phyloP scores from a whole-genome alignment of 768 basidiomycete genomes.

The Cantharellus cinnabarinus region DNA sequence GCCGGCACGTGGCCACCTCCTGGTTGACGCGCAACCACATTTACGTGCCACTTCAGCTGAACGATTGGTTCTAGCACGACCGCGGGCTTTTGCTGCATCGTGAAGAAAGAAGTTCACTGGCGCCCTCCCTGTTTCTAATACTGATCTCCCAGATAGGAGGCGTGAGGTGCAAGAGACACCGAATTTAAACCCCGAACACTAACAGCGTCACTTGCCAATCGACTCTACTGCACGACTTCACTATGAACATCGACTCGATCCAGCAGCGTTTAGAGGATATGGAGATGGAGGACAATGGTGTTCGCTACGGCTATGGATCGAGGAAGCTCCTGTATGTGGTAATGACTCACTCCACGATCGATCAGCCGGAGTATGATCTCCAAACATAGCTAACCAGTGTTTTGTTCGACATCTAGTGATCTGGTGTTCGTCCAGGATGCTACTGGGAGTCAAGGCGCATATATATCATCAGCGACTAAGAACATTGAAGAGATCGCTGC shows the following conservation, averaged over 20 bases:
- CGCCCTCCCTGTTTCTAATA: too few species aligned
- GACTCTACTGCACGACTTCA: background rate
- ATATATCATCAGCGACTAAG: slow-evolving; percentile 84
- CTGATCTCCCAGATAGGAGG: too few species aligned
- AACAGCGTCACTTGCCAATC: too few species aligned
- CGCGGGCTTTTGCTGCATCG: too few species aligned
- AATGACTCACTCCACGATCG: background rate
- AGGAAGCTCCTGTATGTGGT: too few species aligned
- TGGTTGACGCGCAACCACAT: too few species aligned
- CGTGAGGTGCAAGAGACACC: too few species aligned
- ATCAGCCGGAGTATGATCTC: background rate
- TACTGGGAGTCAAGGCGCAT: slow-evolving; percentile 57
- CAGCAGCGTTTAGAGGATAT: slow-evolving; percentile 1
- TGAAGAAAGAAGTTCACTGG: too few species aligned
- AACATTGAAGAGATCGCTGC: slow-evolving; percentile 93
- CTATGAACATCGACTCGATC: background rate
- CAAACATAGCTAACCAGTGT: background rate
- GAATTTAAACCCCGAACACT: too few species aligned
- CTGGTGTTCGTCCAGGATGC: slow-evolving; percentile 92
- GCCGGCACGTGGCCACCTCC: too few species aligned
- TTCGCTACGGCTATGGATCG: background rate
- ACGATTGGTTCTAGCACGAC: too few species aligned
- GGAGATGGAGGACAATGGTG: background rate
- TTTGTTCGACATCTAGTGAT: slow-evolving; percentile 32
- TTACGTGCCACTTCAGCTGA: too few species aligned